Base-by-base conservation (phyloP, 1,284 basidiomycete genomes). In the Takashimella koratensis region DNA sequence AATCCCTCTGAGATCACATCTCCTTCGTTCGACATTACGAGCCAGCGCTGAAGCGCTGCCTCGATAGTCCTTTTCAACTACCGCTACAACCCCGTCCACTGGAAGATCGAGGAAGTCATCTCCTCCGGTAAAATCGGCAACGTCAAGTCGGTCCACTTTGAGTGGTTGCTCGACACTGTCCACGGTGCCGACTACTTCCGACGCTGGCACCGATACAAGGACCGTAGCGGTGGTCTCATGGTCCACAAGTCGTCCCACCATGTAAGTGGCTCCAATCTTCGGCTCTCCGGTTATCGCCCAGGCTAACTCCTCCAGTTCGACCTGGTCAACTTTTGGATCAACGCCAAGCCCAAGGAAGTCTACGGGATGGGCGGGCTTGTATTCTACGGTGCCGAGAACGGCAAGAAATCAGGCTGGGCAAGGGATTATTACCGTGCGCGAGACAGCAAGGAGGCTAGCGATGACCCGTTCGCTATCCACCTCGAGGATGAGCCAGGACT, bases 151-250 rank as follows among this genome's bases (percentile, higher is more conserved):
- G 79, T 83, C 13, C 81, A 83, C 65, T 82, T 83, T 54, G 80
- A 82, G 66, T 83, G 81, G 81, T 68, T 82, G 11, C 74, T 82
- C 13, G 70, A 73, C 54, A 71, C 69, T 21, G 80, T 82, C 5
- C 81, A 82, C 57, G 81, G 81, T 26, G 80, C 80, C n/a, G 81
- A 83, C 68, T 81, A 81, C 67, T 81, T 81, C 67, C 73, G 79
- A 21, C 73, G 81, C 47, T 82, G 81, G 80, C 81, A 82, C 58
- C 69, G 80, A 41, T 78, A 79, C 64, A 83, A 81, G 68, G 70
- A 74, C 47, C 77, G 78, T 58, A 80, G 79, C 1, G 81, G 81
- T 5, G 81, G 80, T 3, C 58, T 81, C 20, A 80, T 82, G 79
- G 78, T 81, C 0, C 81, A 82, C 73, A 82, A 82, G 66, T 76